Percentiles rank a stretch among this genome's conserved stretches.
Evolutionary conservation across 352 stramenopile species (phyloP).

Genomic region (Globisporangium echinulatum): DNA sequence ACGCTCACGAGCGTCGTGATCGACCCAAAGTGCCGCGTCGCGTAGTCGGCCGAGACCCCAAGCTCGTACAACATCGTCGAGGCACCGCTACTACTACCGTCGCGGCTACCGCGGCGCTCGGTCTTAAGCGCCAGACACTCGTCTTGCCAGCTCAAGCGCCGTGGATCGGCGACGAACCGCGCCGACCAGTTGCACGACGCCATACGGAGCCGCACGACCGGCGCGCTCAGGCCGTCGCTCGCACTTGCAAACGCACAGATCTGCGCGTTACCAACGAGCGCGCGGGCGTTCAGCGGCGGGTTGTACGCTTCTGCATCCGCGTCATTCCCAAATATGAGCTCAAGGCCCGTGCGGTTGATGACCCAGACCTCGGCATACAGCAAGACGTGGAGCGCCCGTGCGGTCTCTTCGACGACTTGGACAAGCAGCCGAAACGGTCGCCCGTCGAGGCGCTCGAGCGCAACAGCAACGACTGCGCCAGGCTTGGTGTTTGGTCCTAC

Average conservation of each 20-base stretch:
- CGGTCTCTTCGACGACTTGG: slow-evolving; percentile 40
- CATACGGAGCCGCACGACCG: slow-evolving; percentile 54
- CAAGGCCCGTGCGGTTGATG: slow-evolving; percentile 73
- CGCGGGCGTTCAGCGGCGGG: slow-evolving; percentile 39
- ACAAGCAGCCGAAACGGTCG: slow-evolving; percentile 66
- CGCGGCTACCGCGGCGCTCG: slow-evolving; percentile 2
- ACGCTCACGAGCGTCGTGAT: slow-evolving; percentile 82
- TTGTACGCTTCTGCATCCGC: slow-evolving; percentile 56
- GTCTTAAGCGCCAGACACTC: slow-evolving; percentile 63
- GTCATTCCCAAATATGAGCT: slow-evolving; percentile 69
- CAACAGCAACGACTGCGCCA: slow-evolving; percentile 51
- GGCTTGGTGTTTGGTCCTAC: slow-evolving; percentile 33
- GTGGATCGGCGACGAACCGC: slow-evolving; percentile 64
- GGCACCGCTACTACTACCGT: slow-evolving; percentile 15
- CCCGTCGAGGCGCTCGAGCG: slow-evolving; percentile 51
- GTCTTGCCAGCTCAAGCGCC: slow-evolving; percentile 78
- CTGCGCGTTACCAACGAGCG: slow-evolving; percentile 67
- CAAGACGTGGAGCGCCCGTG: slow-evolving; percentile 37
- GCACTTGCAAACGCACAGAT: slow-evolving; percentile 64
- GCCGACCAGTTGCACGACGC: slow-evolving; percentile 55
- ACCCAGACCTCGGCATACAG: slow-evolving; percentile 73
- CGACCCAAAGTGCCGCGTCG: slow-evolving; percentile 74
- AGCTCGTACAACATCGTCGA: slow-evolving; percentile 67
- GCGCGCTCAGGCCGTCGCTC: slow-evolving; percentile 13
- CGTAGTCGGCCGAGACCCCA: slow-evolving; percentile 74